Base-by-base conservation (phyloP, 805 yeast genomes). In the Starmerella powellii region DNA sequence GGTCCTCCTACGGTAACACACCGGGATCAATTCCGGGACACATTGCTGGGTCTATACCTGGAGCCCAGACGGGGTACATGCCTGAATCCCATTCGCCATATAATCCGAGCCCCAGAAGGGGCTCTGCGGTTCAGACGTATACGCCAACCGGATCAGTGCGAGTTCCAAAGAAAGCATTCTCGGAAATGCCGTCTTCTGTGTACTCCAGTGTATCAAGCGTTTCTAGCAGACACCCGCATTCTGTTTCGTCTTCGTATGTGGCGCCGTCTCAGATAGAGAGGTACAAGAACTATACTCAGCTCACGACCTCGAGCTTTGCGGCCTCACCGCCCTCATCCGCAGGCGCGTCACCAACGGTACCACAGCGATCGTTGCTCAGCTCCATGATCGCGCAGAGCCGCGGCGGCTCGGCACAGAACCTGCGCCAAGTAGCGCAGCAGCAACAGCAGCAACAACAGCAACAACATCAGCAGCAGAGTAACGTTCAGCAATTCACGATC, bases 311-410 rank as follows among this genome's bases (percentile, higher is more conserved):
- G 6, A 33, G 46, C 34, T 32, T 31, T 30, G 34, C 37, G 8
- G 12, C 39, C 24, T 44, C 48, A 2, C 48, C 48, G n/a, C 43
- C 45, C n/a, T 3, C 36, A 11, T 31, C 43, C 21, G 27, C 45
- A n/a, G 31, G 20, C 20, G 31, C 42, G 10, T 34, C 41, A 8
- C 44, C 46, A n/a, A 34, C 13, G 13, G 40, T 33, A 3, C 49
- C 51, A 13, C 50, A 45, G 33, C 45, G 53, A n/a, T 49, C 53
- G n/a, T 41, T 45, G 34, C 45, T 49, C 29, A 46, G 50, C 26
- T 44, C 47, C 15, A 41, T 49, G 52, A 44, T 50, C 18, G 53
- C 53, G 5, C 52, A 49, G 27, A 45, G 46, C 24, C 38, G 52
- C 8, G 29, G 42, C 24, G 40, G 38, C n/a, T 44, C 47, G 2